Evolutionary conservation across 2,329 filamentous ascomycete genomes (phyloP), one percentile per base, ranked within the genome.

Genomic region (Cladosporium cucumerinum): DNA sequence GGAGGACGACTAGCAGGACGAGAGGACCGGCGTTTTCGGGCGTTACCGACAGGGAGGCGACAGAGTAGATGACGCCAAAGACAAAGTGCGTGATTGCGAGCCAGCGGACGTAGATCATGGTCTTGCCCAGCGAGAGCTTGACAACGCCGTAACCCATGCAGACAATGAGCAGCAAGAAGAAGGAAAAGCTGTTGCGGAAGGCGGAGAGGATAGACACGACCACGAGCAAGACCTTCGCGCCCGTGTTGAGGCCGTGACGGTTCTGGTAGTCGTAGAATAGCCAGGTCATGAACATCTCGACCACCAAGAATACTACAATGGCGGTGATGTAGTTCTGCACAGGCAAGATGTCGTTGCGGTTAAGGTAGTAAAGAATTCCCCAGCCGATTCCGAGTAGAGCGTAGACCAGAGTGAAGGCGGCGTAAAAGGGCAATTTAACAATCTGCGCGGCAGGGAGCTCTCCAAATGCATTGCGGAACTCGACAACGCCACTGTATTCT

Each of bases 81-180:
- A 96, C 82, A 74, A 99, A 99, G 79, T 99, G 95, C 2, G 89
- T 91, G 67, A 93, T 89, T 18, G 95, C 95, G 21, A 99, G 86
- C 81, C 90, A 91, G 66, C 95, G 91, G 51, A 97, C 93, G 72
- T 91, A 94, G 69, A 94, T 87, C 95, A 99, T 99, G 14, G 93
- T 93, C 73, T 89, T 91, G 65, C 95, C 95, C 5, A 99, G 85
- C 2, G 90, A 92, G 2, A 89, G 91, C 80, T 98, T 98, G 70
- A 99, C 96, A 26, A 99, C 96, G 71, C 95, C 95, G 73, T 99
- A 99, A 34, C 95, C 95, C 95, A 99, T 99, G 78, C 95, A 99
- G 34, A 99, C 95, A 70, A 99, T 98, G 61, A 99, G 87, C 10
- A 99, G 85, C 58, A 99, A 83, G 83, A 99, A 99, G 83, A 99